Evolutionary conservation across 495 filamentous ascomycete species (phyloP).

Genomic region (Penicillium steckii): DNA sequence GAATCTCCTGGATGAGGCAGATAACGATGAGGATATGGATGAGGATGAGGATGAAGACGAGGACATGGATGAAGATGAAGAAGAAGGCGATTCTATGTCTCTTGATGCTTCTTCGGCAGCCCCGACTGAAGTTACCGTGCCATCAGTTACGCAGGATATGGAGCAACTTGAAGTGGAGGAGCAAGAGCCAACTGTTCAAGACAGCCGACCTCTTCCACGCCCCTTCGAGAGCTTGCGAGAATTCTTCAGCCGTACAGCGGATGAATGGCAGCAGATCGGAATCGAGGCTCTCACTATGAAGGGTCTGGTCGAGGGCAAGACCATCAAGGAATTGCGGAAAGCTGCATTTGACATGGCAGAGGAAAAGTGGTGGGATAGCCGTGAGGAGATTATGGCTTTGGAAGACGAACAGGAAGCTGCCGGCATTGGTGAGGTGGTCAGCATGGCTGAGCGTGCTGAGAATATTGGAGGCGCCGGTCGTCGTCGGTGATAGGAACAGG

Average conservation of each 20-base stretch:
- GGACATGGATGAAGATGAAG: constrained; percentile 53
- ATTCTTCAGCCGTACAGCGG: constrained; percentile 85
- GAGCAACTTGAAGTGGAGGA: constrained; percentile 61
- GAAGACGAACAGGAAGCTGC: constrained; percentile 97
- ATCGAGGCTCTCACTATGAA: constrained; percentile 65
- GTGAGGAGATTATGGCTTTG: constrained; percentile 88
- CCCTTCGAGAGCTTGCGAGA: constrained; percentile 91
- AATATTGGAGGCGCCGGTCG: constrained; percentile 57
- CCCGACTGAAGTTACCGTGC: constrained; percentile 36
- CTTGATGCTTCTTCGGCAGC: constrained; percentile 36
- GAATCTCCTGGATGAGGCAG: constrained; percentile 70
- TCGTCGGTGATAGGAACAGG: constrained; percentile 45
- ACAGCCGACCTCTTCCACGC: constrained; percentile 55
- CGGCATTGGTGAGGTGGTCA: constrained; percentile 93
- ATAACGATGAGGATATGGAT: constrained; percentile 67
- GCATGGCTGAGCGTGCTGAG: constrained; percentile 67
- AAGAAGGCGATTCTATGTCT: constrained; percentile 42
- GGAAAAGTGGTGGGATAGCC: constrained; percentile 97
- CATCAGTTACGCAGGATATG: constrained; percentile 54
- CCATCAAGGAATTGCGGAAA: constrained; percentile 87
- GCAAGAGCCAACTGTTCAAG: constrained; percentile 45
- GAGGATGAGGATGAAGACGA: constrained; percentile 64
- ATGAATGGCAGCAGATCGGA: constrained; percentile 83
- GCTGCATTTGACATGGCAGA: constrained; percentile 85
- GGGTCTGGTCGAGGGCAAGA: constrained; percentile 51